Percentiles rank a stretch among this genome's conserved stretches.
phyloP scores from a whole-genome alignment of 305 asterid genomes.

The Plantago rigida region DNA sequence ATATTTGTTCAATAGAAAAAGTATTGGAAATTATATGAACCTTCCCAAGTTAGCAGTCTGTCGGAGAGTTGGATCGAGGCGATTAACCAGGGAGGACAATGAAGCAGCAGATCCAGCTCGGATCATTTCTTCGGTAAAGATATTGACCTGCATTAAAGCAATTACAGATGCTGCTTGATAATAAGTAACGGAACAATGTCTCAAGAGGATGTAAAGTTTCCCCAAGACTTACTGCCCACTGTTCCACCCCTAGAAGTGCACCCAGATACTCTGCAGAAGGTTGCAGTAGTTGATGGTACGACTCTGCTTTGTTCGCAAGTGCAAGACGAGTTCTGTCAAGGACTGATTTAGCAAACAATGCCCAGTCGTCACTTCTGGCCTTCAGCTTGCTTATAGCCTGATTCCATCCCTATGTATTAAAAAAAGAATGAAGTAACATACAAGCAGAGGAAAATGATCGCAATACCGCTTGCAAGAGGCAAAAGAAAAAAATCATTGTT shows the following conservation, averaged over 20 bases:
- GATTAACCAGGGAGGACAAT: slow-evolving; percentile 82
- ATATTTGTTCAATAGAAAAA: not conserved
- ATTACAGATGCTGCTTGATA: slow-evolving; percentile 17
- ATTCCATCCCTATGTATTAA: slow-evolving; percentile 71
- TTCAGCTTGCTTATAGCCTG: slow-evolving; percentile 62
- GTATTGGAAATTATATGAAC: slow-evolving; percentile 31
- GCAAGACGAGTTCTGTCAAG: slow-evolving; percentile 93
- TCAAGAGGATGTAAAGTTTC: slow-evolving; percentile 1
- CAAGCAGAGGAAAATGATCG: slow-evolving; percentile 7
- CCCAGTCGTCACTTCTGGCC: slow-evolving; percentile 59
- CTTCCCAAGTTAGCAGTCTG: slow-evolving; percentile 91
- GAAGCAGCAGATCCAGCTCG: slow-evolving; percentile 99
- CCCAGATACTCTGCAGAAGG: slow-evolving; percentile 99
- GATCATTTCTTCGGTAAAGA: slow-evolving; percentile 93
- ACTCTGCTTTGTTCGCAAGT: slow-evolving; percentile 83
- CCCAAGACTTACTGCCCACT: slow-evolving; percentile 63
- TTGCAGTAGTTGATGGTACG: slow-evolving; percentile 78
- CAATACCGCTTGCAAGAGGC: slow-evolving; percentile 6
- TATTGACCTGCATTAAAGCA: slow-evolving; percentile 52
- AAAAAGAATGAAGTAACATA: slow-evolving; percentile 16
- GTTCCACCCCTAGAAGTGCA: slow-evolving; percentile 75
- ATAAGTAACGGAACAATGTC: slow-evolving; percentile 13
- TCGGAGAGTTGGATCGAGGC: slow-evolving; percentile 94
- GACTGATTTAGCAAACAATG: slow-evolving; percentile 86
- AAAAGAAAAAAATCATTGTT: not conserved